Evolutionary conservation across 1,139 yeast genomes (phyloP), one percentile per base, ranked within the genome.

Genomic region (Suhomyces guaymorum): DNA sequence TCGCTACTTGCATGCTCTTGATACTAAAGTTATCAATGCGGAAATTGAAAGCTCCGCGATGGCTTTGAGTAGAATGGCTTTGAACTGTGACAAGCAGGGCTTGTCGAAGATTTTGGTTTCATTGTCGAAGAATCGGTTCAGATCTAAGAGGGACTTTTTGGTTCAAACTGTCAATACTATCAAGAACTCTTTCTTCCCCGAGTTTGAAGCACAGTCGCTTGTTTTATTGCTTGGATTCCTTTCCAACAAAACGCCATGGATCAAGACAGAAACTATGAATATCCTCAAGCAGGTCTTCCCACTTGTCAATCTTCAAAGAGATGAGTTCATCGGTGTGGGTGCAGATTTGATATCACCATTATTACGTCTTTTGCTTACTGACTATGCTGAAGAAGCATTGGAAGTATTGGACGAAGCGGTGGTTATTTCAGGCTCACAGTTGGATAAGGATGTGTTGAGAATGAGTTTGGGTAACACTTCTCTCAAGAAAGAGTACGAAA

Each of bases 331-430:
- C 25, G 95, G 95, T 2, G 83, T 89, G 29, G 98, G 98, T 5
- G 98, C 98, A 0, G 98, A 92, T 55, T 68, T 92, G 37, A 86
- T 94, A 4, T 84, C 96, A 1, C 98, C 99, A 1, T 66, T 94
- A 33, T 66, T 94, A 43, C 70, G 97, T 32, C 66, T 94, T 24
- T 63, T 94, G 24, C 73, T 87, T 43, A 89, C 97, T 0, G 96
- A 89, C 32, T 82, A 77, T 59, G 97, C 96, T 1, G 89, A 86
- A 43, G 80, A 80, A 28, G 97, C 97, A 0, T 64, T 94, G 26
- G 94, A 83, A 44, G 97, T 92, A 1, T 69, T 94, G 35, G 97
- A 92, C 51, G 90, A 85, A 51, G 84, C 94, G 0, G 82, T 78
- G 0, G 72, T 80, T 7, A 87, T 94, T n/a, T 82, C 96, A 0